Evolutionary conservation across 306 rosid genomes (phyloP).

Genomic region (Quillaja saponaria): DNA sequence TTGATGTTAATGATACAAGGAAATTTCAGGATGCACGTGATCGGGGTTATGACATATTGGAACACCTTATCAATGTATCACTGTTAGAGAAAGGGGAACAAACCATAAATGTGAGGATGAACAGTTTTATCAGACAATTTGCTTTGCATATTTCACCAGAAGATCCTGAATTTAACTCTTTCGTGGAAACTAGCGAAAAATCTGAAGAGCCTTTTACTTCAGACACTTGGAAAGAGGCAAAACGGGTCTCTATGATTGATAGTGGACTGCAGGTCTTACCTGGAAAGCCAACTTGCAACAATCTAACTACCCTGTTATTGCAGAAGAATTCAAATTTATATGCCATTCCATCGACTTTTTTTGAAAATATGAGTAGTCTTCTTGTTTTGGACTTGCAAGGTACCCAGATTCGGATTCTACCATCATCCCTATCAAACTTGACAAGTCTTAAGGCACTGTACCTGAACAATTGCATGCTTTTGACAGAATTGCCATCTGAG

Average conservation of each 20-base stretch:
- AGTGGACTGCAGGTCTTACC: neutral
- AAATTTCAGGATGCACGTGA: neutral
- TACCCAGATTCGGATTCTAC: conserved; percentile 2
- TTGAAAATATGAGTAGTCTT: conserved; percentile 11
- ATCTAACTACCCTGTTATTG: conserved; percentile 10
- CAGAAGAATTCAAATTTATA: neutral
- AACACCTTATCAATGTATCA: conserved; percentile 18
- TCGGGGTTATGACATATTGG: neutral
- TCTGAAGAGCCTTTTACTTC: neutral
- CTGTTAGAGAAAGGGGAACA: conserved; percentile 18
- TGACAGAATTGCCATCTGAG: conserved; percentile 6
- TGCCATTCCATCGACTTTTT: neutral
- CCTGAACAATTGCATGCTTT: conserved; percentile 7
- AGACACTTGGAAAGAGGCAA: neutral
- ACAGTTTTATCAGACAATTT: conserved; percentile 24
- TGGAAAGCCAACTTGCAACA: neutral
- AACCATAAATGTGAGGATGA: conserved; percentile 30
- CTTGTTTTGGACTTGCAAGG: conserved; percentile 8
- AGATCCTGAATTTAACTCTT: neutral
- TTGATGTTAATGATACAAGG: neutral
- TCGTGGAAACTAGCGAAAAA: neutral
- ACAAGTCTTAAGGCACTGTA: conserved; percentile 20
- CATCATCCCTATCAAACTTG: conserved; percentile 26
- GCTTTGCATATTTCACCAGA: conserved; percentile 21
- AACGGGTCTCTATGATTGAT: conserved; percentile 21